phyloP scores from a whole-genome alignment of 2,329 filamentous ascomycete genomes.

The Colletotrichum spaethianum region DNA sequence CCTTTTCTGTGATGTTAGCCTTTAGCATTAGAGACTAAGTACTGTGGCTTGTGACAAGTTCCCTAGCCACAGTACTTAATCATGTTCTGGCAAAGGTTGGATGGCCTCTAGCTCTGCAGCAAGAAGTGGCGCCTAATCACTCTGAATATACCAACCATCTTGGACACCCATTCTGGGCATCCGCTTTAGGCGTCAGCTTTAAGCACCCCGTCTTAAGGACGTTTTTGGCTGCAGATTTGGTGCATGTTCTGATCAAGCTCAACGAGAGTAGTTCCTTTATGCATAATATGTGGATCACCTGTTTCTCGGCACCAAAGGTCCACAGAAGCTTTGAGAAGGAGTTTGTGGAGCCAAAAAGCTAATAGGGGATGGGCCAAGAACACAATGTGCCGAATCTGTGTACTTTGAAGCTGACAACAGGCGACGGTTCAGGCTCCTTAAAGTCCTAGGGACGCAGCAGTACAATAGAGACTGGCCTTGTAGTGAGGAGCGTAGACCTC shows the following conservation, averaged over 20 bases:
- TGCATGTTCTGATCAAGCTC: not conserved
- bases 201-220: not conserved
- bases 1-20: no score
- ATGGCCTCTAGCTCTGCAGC: not conserved
- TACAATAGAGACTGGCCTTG: not conserved
- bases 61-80: not conserved
- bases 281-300: not conserved
- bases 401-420: not conserved
- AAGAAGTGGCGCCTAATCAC: not conserved
- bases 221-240: not conserved
- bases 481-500: not conserved
- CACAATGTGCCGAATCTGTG: not conserved
- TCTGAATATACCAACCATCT: not conserved
- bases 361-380: not conserved
- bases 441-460: not conserved
- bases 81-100: not conserved
- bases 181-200: not conserved
- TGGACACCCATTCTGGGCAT: not conserved
- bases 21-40: no score
- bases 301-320: not conserved
- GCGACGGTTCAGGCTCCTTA: not conserved
- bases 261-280: not conserved
- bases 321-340: constrained; percentile 16
- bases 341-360: not conserved
- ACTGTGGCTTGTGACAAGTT: not conserved